Conservation (phyloP, 2,329 filamentous ascomycete genomes). For the Sarocladium oryzae region DNA sequence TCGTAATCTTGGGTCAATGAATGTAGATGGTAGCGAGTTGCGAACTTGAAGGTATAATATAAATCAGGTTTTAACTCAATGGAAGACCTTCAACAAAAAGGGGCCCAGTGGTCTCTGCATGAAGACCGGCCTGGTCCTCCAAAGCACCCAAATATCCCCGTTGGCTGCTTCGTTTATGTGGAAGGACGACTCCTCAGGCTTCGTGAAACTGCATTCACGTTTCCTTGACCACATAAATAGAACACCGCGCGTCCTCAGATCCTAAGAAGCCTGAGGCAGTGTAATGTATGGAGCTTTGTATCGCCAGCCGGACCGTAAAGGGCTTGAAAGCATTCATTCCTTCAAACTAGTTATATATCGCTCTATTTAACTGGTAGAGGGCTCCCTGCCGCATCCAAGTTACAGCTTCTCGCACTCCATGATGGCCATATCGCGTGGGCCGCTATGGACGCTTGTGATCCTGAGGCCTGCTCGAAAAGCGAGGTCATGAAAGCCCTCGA, state of each 20-base stretch:
- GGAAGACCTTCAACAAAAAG: neutral
- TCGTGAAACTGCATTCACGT: neutral
- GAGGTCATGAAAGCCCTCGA: slow-evolving; percentile 19
- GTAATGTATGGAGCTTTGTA: neutral
- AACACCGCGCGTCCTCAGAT: neutral
- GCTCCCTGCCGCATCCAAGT: neutral
- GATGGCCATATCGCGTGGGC: slow-evolving; percentile 12
- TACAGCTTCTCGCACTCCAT: slow-evolving; percentile 15
- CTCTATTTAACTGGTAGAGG: no score
- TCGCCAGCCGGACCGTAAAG: neutral
- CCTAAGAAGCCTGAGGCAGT: neutral
- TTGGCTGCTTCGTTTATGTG: neutral
- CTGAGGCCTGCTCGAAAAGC: slow-evolving; percentile 19
- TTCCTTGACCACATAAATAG: neutral
- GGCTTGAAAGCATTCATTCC: neutral
- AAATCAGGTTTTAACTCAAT: neutral
- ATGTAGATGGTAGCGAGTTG: neutral
- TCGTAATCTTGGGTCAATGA: neutral
- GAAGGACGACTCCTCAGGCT: neutral
- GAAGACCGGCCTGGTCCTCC: neutral
- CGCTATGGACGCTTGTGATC: slow-evolving; percentile 17
- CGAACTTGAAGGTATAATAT: neutral
- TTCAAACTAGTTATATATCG: no score
- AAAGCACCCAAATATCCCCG: neutral
- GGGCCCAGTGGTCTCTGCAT: neutral